phyloP scores from a whole-genome alignment of 805 yeast genomes.

The Candida boleticola region DNA sequence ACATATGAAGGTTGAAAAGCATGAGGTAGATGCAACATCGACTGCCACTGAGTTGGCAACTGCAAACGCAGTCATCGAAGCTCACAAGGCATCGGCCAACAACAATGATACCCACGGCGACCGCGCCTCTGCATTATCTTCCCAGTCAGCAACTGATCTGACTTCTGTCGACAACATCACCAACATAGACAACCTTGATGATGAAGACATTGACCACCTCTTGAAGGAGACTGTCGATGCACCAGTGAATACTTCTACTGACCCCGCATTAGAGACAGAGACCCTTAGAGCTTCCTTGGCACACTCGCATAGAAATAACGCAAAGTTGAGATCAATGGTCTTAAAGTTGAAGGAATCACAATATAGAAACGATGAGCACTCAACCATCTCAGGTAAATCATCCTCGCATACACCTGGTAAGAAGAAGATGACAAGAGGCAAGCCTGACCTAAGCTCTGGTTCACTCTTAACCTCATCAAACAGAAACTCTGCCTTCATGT shows the following conservation, averaged over 20 bases:
- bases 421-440: not conserved
- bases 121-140: not conserved
- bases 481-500: conserved; percentile 21
- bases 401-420: conserved; percentile 2
- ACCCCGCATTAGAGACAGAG: conserved; percentile 57
- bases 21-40: not conserved
- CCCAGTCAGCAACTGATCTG: not conserved
- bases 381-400: conserved; percentile 13
- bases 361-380: conserved; percentile 17
- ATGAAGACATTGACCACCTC: not conserved
- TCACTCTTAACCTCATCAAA: conserved; percentile 13
- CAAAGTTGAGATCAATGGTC: conserved; percentile 53
- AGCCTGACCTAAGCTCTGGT: conserved; percentile 10
- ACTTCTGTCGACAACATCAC: not conserved
- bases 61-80: not conserved
- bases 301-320: conserved; percentile 62
- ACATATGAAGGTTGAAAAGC: conserved; percentile 32
- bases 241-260: conserved; percentile 24
- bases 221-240: conserved; percentile 17
- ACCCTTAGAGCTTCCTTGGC: conserved; percentile 62
- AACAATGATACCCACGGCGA: not conserved
- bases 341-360: conserved; percentile 36
- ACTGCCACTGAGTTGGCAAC: not conserved
- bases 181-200: not conserved
- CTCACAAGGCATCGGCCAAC: not conserved